Evolutionary conservation across 2,329 filamentous ascomycete genomes (phyloP), one percentile per base, ranked within the genome.

Genomic region (Phaeophleospora eucalypticola): DNA sequence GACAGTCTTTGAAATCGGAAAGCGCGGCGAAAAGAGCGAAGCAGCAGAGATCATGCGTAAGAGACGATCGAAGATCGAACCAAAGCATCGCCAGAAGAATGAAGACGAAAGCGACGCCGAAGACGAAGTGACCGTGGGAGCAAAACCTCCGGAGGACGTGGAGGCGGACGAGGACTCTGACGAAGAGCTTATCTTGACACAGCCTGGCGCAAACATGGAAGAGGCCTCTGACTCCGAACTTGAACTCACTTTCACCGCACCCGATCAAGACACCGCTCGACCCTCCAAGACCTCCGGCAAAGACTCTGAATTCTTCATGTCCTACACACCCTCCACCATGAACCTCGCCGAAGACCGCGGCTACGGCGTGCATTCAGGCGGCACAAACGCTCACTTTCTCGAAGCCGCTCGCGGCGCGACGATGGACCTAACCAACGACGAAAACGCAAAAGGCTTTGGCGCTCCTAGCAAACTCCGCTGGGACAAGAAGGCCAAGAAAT

Each of bases 401-500:
- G 83, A 89, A 62, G 88, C 87, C 4, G 91, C 94, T n/a, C 81
- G 89, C 58, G 81, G 82, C 56, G 88, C 83, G 2, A 86, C 89
- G 33, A 95, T 98, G 88, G 93, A 97, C 67, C 82, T 98, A 10
- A 84, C 81, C 50, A 89, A 89, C 64, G 93, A 98, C 69, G 93
- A 97, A 58, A 45, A 45, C 33, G 81, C 81, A 58, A 87, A 87
- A 64, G 78, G 81, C 1, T 94, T 96, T 66, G 89, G 82, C 52
- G 82, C 87, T 59, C 82, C 89, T 2, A 80, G 83, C 38, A 85
- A 83, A 59, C 84, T 95, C 83, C 85, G 93, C 57, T 98, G 93
- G 93, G 93, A 98, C 73, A 91, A 94, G 74, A 95, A 95, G 69
- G 81, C 83, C 62, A 94, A 87, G 71, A 97, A 96, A 71, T 98